Conservation (phyloP, 2,329 filamentous ascomycete species). For the Polytolypa hystricis region DNA sequence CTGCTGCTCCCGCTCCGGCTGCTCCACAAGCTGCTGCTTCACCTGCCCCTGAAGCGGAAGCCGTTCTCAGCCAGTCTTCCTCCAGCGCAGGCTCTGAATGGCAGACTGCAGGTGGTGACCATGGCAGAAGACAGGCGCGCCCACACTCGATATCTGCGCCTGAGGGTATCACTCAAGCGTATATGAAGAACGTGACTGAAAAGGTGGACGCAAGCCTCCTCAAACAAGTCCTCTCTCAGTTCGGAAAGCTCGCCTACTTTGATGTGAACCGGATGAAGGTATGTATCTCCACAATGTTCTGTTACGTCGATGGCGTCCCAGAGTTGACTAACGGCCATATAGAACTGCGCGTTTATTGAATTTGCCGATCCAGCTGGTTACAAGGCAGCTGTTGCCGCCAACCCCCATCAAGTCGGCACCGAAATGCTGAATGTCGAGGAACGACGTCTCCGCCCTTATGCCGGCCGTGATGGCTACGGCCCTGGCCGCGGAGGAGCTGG, state of each 20-base stretch:
- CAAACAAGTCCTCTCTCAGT: conserved; percentile 57
- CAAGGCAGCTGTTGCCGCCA: conserved; percentile 68
- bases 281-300: conserved; percentile 18
- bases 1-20: conserved; percentile 21
- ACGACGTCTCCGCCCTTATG: conserved; percentile 69
- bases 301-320: neutral
- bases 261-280: conserved; percentile 66
- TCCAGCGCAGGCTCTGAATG: conserved; percentile 59
- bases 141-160: conserved; percentile 52
- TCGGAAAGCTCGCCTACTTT: conserved; percentile 53
- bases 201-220: conserved; percentile 69
- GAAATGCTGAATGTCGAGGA: conserved; percentile 81
- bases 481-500: conserved; percentile 51
- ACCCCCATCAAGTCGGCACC: conserved; percentile 73
- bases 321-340: conserved; percentile 13
- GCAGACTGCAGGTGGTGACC: conserved; percentile 70
- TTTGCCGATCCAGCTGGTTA: conserved; percentile 74
- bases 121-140: conserved; percentile 75
- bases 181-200: conserved; percentile 92
- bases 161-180: conserved; percentile 70
- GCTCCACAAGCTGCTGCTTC: conserved; percentile 28
- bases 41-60: conserved; percentile 36
- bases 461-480: conserved; percentile 51
- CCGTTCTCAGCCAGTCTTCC: conserved; percentile 68
- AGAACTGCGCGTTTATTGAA: conserved; percentile 97